Evolutionary conservation across 1,284 basidiomycete species (phyloP), one percentile per base, ranked within the genome.

Genomic region (Pseudozyma flocculosa): DNA sequence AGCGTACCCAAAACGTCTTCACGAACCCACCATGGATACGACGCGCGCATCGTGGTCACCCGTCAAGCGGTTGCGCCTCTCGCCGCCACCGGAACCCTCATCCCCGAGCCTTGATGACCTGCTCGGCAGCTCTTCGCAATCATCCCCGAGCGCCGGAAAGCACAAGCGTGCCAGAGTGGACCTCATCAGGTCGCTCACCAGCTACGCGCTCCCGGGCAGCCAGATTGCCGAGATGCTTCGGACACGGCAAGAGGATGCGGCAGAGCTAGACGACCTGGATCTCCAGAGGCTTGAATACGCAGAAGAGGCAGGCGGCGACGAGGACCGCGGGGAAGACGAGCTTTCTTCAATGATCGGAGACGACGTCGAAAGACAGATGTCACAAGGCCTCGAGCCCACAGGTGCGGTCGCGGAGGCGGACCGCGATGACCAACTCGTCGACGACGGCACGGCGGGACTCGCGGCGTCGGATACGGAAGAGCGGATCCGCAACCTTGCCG

Each of bases 161-260:
- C 9, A 13, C 11, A 17, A 34, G 32, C 32, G 32, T 11, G 7
- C 32, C 32, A 11, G 15, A 5, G 19, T 21, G 11, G 38, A 40
- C 14, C 18, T 40, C 3, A 19, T 40, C 38, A 11, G 14, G 21
- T 40, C 38, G 38, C 38, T 40, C 10, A 19, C 9, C n/a, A 40
- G 38, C 38, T 40, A 8, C 10, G 38, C 38, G 7, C 38, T 40
- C 7, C 38, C 38, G 9, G 38, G 38, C n/a, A 40, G 38, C 18
- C 47, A 41, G 43, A 19, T 23, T 10, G 21, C 37, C 24, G 23
- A 42, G 13, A 3, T 85, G 83, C 83, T 82, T 79, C 58, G 32
- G 14, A 17, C 32, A 34, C 15, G 11, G 10, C 32, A 17, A 34
- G 7, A 58, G 2, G 71, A 67, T 70, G 63, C 57, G 23, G 65